phyloP scores from a whole-genome alignment of 805 yeast genomes.

The Pichia thaimueangensis region DNA sequence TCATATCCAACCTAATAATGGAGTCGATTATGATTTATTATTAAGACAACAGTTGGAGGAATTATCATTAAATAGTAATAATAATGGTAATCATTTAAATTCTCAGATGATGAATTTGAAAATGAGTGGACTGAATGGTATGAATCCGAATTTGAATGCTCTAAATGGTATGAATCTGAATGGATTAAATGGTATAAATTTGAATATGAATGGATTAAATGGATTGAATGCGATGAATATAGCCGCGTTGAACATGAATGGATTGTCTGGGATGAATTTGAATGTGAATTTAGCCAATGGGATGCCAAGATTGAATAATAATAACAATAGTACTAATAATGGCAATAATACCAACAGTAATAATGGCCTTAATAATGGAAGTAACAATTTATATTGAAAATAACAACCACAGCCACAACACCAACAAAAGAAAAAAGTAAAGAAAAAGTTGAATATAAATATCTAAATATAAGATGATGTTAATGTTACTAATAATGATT shows the following conservation, averaged over 20 bases:
- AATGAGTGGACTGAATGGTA: slow-evolving; percentile 1
- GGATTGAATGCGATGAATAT: not conserved
- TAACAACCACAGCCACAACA: not conserved
- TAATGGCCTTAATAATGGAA: not conserved
- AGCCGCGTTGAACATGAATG: not conserved
- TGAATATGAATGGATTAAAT: slow-evolving; percentile 1
- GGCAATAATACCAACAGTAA: not conserved
- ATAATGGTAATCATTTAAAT: not conserved
- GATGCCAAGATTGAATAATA: not conserved
- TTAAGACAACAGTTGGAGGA: slow-evolving; percentile 27
- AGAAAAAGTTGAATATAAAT: not conserved
- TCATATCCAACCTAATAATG: not conserved
- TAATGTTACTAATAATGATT: too few relatives aligned
- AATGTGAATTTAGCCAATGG: not conserved
- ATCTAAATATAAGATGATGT: too few relatives aligned
- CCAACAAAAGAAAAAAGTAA: too few relatives aligned
- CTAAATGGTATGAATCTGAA: not conserved
- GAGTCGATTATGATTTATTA: slow-evolving; percentile 23
- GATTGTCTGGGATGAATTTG: not conserved
- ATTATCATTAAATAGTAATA: slow-evolving; percentile 17
- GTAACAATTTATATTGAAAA: not conserved
- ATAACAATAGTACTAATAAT: not conserved
- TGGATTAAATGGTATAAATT: not conserved
- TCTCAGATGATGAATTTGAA: not conserved
- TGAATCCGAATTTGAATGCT: not conserved